Percentiles rank a stretch among this genome's conserved stretches.
phyloP scores from a whole-genome alignment of 371 early-diverging fungal genomes.

The Thermomucor indicae-seudaticae region DNA sequence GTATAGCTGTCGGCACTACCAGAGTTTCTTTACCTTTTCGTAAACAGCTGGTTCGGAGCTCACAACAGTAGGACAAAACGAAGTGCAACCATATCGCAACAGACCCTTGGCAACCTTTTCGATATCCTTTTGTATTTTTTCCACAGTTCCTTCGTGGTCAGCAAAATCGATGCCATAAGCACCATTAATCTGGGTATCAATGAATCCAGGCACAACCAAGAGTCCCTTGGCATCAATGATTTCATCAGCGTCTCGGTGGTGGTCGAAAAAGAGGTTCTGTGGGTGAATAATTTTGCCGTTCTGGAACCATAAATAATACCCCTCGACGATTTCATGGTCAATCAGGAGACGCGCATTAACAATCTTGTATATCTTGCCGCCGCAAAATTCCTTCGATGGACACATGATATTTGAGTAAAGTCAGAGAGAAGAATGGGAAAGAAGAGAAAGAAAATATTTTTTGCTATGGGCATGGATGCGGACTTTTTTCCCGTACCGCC shows the following conservation, averaged over 20 bases:
- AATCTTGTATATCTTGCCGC: slow-evolving; percentile 66
- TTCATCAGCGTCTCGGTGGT: slow-evolving; percentile 61
- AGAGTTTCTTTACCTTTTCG: slow-evolving; percentile 60
- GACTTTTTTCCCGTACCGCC: too few species aligned
- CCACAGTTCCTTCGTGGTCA: slow-evolving; percentile 38
- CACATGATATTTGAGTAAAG: too few species aligned
- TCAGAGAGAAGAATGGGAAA: too few species aligned
- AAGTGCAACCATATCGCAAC: slow-evolving; percentile 75
- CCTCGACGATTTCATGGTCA: slow-evolving; percentile 67
- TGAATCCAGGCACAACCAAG: slow-evolving; percentile 76
- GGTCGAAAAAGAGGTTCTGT: slow-evolving; percentile 65
- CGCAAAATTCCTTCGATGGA: slow-evolving; percentile 2
- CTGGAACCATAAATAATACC: slow-evolving; percentile 73
- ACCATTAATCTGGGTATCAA: slow-evolving; percentile 86
- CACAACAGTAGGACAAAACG: slow-evolving; percentile 84
- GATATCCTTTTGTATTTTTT: slow-evolving; percentile 46
- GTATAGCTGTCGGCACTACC: not conserved
- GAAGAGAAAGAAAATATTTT: too few species aligned
- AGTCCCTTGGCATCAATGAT: slow-evolving; percentile 73
- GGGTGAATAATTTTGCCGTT: slow-evolving; percentile 80
- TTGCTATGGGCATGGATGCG: too few species aligned
- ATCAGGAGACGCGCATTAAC: slow-evolving; percentile 72
- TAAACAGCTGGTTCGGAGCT: slow-evolving; percentile 74
- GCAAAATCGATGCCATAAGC: slow-evolving; percentile 87
- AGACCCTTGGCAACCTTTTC: slow-evolving; percentile 71